Evolutionary conservation across 148 eudicot genomes (phyloP), one percentile per base, ranked within the genome.

Genomic region (Selenicereus undatus): DNA sequence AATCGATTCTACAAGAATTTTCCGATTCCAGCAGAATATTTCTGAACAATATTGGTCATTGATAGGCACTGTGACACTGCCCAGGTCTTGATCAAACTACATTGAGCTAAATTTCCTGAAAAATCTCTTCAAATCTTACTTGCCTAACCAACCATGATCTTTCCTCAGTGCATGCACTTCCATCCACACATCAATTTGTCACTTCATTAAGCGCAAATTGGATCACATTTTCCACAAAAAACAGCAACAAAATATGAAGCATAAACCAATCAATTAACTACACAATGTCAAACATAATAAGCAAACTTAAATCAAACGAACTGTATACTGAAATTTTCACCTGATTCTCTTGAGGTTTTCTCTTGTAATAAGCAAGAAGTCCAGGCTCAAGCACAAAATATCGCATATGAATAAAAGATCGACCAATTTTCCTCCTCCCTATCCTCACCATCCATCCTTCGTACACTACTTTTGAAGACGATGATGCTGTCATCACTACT

Each of bases 361-460:
- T 87, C 93, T 97, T 97, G 88, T 97, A 97, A 85, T 94, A 97
- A 70, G 99, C 98, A 69, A 97, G 86, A 83, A 97, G 87, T 27
- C 94, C 84, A 66, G 91, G 83, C 86, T 97, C 99, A 0, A 97
- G 95, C 48, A 97, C 95, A 48, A 97, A 97, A 90, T 92, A 97
- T 22, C 99, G 83, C 99, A 94, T 97, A 80, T 97, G 98, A 81
- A 97, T 97, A 81, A 87, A 97, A 50, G 99, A 97, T 85, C 98
- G 83, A 32, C 97, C 99, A 73, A 97, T 91, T 89, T 91, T 97
- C 83, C 99, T 88, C 81, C 99, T 79, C 39, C 99, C 99, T 83
- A 92, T 94, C 78, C 99, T 86, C 65, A 97, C 99, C 99, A 97
- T 97, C 99, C 99, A 97, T 74, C 99, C 99, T 83, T 97, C 99